Conservation (phyloP, 1,139 yeast genomes). For the Keqinozyma sinolaborantium region DNA sequence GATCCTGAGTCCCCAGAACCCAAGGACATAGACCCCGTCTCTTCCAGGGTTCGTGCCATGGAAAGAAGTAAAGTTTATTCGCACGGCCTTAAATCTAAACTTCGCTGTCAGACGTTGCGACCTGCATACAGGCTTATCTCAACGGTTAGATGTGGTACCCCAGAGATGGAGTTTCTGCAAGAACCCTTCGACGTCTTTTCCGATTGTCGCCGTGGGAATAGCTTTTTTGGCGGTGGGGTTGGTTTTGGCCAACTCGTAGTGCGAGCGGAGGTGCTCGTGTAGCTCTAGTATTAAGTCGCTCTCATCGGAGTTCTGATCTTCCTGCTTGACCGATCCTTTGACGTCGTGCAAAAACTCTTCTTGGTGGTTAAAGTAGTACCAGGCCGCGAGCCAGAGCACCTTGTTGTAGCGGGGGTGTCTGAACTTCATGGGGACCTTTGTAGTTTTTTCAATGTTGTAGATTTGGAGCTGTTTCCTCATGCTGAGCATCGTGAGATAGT, state of each 20-base stretch:
- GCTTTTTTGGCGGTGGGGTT: constrained; percentile 23
- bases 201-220: constrained; percentile 24
- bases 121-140: too few relatives aligned
- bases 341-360: constrained; percentile 19
- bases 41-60: too few relatives aligned
- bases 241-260: constrained; percentile 25
- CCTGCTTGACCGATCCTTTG: constrained; percentile 8
- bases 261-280: constrained; percentile 19
- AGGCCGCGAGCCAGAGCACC: constrained; percentile 65
- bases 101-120: too few relatives aligned
- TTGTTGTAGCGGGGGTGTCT: constrained; percentile 74
- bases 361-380: constrained; percentile 33
- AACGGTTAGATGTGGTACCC: constrained; percentile 11
- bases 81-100: too few relatives aligned
- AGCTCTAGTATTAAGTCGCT: constrained; percentile 4
- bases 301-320: constrained; percentile 3
- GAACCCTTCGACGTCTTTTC: constrained; percentile 18
- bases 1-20: background rate
- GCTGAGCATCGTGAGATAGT: constrained; percentile 66
- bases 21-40: too few relatives aligned
- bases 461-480: constrained; percentile 60
- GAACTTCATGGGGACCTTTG: constrained; percentile 73
- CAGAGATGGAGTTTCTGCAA: constrained; percentile 16
- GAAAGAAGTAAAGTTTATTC: too few relatives aligned
- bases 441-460: constrained; percentile 57